Evolutionary conservation across 768 basidiomycete genomes (phyloP), one percentile per base, ranked within the genome.

Genomic region (Trametes meyenii): DNA sequence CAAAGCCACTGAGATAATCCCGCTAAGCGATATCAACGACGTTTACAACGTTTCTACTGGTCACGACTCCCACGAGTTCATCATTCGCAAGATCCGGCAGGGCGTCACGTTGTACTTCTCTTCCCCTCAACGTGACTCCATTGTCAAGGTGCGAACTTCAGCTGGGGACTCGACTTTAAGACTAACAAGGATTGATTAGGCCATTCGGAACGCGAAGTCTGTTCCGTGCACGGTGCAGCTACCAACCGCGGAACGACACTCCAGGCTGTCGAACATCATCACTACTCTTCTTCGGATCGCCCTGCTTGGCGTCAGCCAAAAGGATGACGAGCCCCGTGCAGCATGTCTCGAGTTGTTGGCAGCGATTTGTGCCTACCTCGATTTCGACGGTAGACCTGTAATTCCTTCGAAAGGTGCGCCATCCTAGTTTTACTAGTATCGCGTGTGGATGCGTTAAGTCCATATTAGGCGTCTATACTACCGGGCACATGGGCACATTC

Each of bases 211-310:
- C n/a, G 87, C 91, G 1, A 94, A 94, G 70, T 85, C 84, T 21
- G 82, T 82, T 24, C 77, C 90, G 67, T 86, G 84, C 61, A 84
- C 86, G 43, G 78, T 74, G 7, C 83, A 81, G 38, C 73, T 81
- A 1, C 72, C 79, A 1, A 75, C 83, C 7, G 74, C 82, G 4
- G 90, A 90, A 61, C 80, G 91, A 10, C 86, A 88, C 64, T 85
- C 89, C 7, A 81, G 90, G 55, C 87, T 92, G 61, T 90, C 88
- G 2, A 95, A 94, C 67, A 87, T 94, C 19, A 88, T 92, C 7
- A 90, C 93, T 0, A 89, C 91, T 0, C 75, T 97, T 48, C 77
- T 96, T n/a, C 94, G 95, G 67, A 83, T 94, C 33, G 91, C 92
- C 19, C 81, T 97, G 73, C 79, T 93, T 16, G 92, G 89, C 63